These are phyloP conservation scores for Penicillium sp. DNA, from an alignment of 2,329 filamentous ascomycete species.

Conservation along the genomic window DNA sequence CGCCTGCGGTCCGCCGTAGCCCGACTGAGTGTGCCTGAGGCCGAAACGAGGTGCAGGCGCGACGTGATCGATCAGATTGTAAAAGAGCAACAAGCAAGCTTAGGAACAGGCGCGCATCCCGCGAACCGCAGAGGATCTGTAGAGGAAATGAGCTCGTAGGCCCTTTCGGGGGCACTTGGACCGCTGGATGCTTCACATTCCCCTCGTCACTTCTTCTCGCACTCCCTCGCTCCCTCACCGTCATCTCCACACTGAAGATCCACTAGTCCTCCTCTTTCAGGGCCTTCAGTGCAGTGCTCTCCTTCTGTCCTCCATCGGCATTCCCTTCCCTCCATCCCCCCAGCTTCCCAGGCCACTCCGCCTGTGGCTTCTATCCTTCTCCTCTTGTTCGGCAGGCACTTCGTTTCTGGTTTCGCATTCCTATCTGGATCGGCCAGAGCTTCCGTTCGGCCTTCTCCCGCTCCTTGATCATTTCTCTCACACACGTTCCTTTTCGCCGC, in stretches of 20 bases:
- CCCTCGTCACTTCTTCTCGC: background rate
- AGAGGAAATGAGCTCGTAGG: conserved; percentile 6
- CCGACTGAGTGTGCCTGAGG: conserved; percentile 13
- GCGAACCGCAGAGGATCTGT: conserved; percentile 2
- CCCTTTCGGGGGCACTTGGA: background rate
- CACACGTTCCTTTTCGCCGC: conserved; percentile 17
- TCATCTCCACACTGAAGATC: conserved; percentile 37
- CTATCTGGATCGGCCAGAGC: conserved; percentile 9
- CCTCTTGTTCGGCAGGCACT: conserved; percentile 8
- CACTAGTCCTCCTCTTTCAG: conserved; percentile 34
- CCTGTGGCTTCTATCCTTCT: conserved; percentile 20
- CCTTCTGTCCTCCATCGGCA: conserved; percentile 19
- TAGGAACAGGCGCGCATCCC: too few relatives aligned
- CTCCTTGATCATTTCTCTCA: conserved; percentile 12
- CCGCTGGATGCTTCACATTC: background rate
- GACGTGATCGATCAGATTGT: conserved; percentile 28
- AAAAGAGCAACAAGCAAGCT: too few relatives aligned
- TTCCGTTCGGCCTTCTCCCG: conserved; percentile 7
- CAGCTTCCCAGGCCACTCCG: conserved; percentile 19
- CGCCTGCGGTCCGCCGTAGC: conserved; percentile 22
- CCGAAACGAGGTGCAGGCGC: conserved; percentile 17
- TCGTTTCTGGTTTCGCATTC: conserved; percentile 4
- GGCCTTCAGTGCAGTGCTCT: conserved; percentile 23
- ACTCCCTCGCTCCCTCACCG: conserved; percentile 18
- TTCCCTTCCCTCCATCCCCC: conserved; percentile 20